Evolutionary conservation across 2,329 filamentous ascomycete species (phyloP).

Genomic region (Fonsecaea pugnacius): DNA sequence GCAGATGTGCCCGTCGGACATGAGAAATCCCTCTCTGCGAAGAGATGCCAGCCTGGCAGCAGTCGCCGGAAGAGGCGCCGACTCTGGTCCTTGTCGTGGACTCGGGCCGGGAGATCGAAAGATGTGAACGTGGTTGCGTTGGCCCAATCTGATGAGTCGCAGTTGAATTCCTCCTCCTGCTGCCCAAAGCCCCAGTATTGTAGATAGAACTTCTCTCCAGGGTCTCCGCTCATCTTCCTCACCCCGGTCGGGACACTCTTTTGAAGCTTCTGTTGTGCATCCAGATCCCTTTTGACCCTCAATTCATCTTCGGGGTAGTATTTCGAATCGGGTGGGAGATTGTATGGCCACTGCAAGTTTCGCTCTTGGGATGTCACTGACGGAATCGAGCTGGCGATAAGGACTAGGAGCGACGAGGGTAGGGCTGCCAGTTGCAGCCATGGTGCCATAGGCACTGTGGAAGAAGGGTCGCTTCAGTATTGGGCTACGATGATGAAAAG

Average conservation of each 20-base stretch:
- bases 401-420: conserved; percentile 26
- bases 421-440: conserved; percentile 27
- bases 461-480: neutral
- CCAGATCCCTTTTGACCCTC: conserved; percentile 37
- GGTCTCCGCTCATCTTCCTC: conserved; percentile 52
- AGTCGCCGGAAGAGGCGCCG: conserved; percentile 12
- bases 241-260: conserved; percentile 40
- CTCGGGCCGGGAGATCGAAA: conserved; percentile 22
- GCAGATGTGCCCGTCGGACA: conserved; percentile 61
- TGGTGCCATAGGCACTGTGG: conserved; percentile 22
- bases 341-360: conserved; percentile 33
- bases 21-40: conserved; percentile 54
- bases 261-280: conserved; percentile 41
- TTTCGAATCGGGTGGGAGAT: conserved; percentile 34
- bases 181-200: conserved; percentile 50
- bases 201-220: conserved; percentile 55
- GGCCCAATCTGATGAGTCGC: conserved; percentile 9
- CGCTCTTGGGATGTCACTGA: conserved; percentile 20
- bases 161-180: conserved; percentile 22
- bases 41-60: conserved; percentile 26
- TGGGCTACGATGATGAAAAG: neutral
- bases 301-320: conserved; percentile 39
- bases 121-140: conserved; percentile 18
- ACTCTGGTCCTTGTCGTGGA: conserved; percentile 19
- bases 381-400: conserved; percentile 17